A percentile compares a stretch with the other conserved stretches of the same genome.
Evolutionary conservation across 2,329 filamentous ascomycete genomes (phyloP).

Genomic region (Hypoxylon sp.): DNA sequence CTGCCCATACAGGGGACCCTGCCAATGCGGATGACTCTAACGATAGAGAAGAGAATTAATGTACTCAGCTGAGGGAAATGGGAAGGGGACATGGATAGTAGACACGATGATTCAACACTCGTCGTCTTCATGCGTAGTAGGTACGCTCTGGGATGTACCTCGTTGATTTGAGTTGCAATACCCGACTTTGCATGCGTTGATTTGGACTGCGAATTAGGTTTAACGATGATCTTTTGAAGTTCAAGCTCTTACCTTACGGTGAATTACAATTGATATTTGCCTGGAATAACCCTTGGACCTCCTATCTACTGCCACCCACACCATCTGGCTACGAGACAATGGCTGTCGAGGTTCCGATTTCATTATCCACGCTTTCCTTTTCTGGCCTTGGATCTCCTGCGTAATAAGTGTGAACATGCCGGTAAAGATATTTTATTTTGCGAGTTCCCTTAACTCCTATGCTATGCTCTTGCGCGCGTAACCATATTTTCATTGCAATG

Average conservation of each 20-base stretch:
- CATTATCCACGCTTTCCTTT: not conserved
- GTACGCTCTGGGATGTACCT: not conserved
- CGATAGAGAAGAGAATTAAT: not conserved
- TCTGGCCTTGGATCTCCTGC: not conserved
- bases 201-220: not conserved
- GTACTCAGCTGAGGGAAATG: not conserved
- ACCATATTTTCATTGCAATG: not conserved
- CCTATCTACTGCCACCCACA: not conserved
- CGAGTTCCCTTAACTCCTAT: constrained; percentile 20
- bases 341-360: no score
- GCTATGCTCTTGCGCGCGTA: constrained; percentile 16
- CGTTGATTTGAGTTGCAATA: not conserved
- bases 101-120: not conserved
- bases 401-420: not conserved
- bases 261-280: not conserved
- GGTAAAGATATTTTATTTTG: constrained; percentile 9
- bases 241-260: not conserved
- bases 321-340: not conserved
- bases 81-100: not conserved
- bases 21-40: not conserved
- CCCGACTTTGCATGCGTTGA: constrained; percentile 5
- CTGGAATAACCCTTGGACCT: not conserved
- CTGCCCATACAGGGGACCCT: not conserved
- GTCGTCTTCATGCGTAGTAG: not conserved
- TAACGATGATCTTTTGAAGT: not conserved